Conservation (phyloP, 2,329 filamentous ascomycete species). For the Apiospora malaysiana region DNA sequence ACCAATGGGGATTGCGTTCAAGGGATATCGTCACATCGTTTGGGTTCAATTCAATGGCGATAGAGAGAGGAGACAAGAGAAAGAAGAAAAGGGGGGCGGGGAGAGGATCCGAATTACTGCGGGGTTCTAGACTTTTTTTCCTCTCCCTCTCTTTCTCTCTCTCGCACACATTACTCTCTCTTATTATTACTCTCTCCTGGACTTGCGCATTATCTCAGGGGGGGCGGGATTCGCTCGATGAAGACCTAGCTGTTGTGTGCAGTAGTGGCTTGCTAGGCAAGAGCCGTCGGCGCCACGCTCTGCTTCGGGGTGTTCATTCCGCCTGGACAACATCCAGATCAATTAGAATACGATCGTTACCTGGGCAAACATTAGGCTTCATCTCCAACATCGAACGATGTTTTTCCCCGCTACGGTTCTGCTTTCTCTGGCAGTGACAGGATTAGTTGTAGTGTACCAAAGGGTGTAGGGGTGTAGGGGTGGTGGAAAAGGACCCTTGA, state of each 20-base stretch:
- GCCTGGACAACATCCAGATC: background rate
- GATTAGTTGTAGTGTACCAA: background rate
- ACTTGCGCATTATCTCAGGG: background rate
- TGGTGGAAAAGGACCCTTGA: too few relatives aligned
- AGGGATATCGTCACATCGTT: background rate
- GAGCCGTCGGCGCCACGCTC: slow-evolving; percentile 12
- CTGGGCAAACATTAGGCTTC: background rate
- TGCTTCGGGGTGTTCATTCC: background rate
- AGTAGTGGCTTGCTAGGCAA: slow-evolving; percentile 13
- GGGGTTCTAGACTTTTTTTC: background rate
- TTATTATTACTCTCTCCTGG: background rate
- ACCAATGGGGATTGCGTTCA: background rate
- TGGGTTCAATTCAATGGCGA: background rate
- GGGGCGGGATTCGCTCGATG: background rate
- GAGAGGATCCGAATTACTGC: background rate
- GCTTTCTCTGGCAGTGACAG: background rate
- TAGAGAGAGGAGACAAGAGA: background rate
- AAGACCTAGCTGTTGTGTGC: background rate
- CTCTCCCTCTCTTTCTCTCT: background rate
- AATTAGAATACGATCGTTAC: slow-evolving; percentile 12
- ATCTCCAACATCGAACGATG: slow-evolving; percentile 8
- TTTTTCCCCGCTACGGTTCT: background rate
- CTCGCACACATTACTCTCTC: background rate
- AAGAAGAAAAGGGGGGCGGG: background rate
- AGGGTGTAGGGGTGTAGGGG: too few relatives aligned